Evolutionary conservation across 495 filamentous ascomycete genomes (phyloP).

Genomic region (Pseudotulostoma volvatum): DNA sequence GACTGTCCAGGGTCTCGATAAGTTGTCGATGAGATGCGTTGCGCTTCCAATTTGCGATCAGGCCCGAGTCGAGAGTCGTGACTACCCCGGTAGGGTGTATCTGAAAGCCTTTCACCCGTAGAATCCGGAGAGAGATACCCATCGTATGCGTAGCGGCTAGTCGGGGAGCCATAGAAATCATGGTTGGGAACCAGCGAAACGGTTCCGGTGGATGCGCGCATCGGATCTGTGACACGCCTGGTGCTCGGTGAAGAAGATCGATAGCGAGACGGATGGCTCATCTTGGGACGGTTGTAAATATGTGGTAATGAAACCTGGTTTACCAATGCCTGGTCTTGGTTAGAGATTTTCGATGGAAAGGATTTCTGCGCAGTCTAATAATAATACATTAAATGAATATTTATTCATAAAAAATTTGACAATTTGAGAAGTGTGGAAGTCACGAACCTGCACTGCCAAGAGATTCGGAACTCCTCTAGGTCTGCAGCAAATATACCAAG

Average conservation of each 20-base stretch:
- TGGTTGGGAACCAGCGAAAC: conserved; percentile 25
- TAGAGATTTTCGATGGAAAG: too few species aligned
- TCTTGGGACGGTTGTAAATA: too few species aligned
- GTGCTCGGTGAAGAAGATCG: conserved; percentile 22
- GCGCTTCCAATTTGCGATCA: conserved; percentile 27
- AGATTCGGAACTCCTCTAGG: too few species aligned
- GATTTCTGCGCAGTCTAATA: too few species aligned
- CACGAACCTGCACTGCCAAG: too few species aligned
- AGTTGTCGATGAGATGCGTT: conserved; percentile 20
- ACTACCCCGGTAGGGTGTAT: conserved; percentile 1
- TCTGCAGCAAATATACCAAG: too few species aligned
- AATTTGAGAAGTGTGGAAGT: too few species aligned
- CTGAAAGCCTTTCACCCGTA: conserved; percentile 11
- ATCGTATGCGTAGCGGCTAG: conserved; percentile 15
- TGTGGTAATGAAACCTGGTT: too few species aligned
- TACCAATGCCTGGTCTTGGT: too few species aligned
- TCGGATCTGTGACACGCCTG: conserved; percentile 23
- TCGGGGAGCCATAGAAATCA: conserved; percentile 19
- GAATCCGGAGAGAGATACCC: conserved; percentile 21
- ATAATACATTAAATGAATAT: too few species aligned
- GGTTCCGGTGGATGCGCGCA: conserved; percentile 33
- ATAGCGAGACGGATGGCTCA: conserved; percentile 12
- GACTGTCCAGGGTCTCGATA: conserved; percentile 19
- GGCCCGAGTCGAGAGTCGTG: conserved; percentile 10
- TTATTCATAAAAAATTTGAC: too few species aligned